These are phyloP conservation scores for Pseudogymnoascus sp. DNA, from an alignment of 2,329 filamentous ascomycete species.

Conservation along the genomic window DNA sequence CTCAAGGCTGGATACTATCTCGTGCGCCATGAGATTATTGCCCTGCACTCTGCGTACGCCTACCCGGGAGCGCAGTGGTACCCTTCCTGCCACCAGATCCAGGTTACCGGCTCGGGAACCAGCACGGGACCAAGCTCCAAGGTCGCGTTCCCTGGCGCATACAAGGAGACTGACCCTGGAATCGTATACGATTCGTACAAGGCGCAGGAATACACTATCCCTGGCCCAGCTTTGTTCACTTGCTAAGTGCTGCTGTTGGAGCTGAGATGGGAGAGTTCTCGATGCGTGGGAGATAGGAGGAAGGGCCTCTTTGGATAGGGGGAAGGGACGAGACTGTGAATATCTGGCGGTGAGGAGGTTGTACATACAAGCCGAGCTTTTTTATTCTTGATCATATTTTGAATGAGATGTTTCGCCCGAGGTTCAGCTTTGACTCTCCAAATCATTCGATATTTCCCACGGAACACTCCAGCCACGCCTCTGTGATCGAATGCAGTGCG, in stretches of 20 bases:
- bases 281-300: not conserved
- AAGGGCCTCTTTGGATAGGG: not conserved
- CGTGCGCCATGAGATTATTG: conserved; percentile 42
- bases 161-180: conserved; percentile 36
- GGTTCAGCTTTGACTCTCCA: not conserved
- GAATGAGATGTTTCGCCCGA: not conserved
- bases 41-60: conserved; percentile 39
- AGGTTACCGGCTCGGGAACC: conserved; percentile 34
- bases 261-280: conserved; percentile 8
- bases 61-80: conserved; percentile 27
- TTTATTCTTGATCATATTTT: not conserved
- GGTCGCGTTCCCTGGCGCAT: conserved; percentile 38
- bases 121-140: conserved; percentile 22
- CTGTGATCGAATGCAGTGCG: not conserved
- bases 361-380: not conserved
- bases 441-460: not conserved
- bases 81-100: conserved; percentile 33
- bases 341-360: not conserved
- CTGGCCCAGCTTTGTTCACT: conserved; percentile 39
- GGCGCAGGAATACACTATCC: conserved; percentile 37
- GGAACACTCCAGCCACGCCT: not conserved
- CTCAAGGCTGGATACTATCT: conserved; percentile 44
- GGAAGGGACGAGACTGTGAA: not conserved
- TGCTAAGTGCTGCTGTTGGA: conserved; percentile 31
- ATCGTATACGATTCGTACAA: conserved; percentile 35